phyloP scores from a whole-genome alignment of 441 rosid species.

The Geranium incanum region DNA sequence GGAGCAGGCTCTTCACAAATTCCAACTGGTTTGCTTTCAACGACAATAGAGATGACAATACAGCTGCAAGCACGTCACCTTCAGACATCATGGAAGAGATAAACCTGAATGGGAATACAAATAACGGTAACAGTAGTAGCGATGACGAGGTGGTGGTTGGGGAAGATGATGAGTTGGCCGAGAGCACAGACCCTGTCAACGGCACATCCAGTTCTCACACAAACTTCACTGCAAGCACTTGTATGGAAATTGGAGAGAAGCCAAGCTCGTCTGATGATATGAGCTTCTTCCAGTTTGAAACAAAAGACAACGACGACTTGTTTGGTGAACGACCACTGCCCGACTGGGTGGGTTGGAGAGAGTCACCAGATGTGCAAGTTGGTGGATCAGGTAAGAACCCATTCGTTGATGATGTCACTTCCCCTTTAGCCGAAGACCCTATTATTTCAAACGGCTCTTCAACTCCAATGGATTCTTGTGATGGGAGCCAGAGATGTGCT shows the following conservation, averaged over 20 bases:
- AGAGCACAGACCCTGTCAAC: constrained; percentile 40
- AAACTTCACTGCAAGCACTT: constrained; percentile 25
- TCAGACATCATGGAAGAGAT: constrained; percentile 56
- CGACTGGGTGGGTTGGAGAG: constrained; percentile 89
- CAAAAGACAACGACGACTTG: constrained; percentile 44
- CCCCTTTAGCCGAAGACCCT: constrained; percentile 36
- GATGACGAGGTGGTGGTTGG: constrained; percentile 82
- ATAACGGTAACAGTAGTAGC: constrained; percentile 61
- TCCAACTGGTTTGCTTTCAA: constrained; percentile 97
- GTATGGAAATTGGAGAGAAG: constrained; percentile 23
- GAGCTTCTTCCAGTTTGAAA: constrained; percentile 52
- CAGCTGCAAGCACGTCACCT: constrained; percentile 44
- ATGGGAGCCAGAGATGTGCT: constrained; percentile 28
- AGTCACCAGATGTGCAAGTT: constrained; percentile 45
- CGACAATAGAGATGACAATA: constrained; percentile 41
- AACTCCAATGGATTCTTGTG: constrained; percentile 30
- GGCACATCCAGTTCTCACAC: constrained; percentile 51
- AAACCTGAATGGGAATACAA: constrained; percentile 52
- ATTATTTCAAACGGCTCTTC: constrained; percentile 45
- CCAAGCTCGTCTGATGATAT: constrained; percentile 31
- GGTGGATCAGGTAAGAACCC: constrained; percentile 56
- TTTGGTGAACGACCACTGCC: constrained; percentile 53
- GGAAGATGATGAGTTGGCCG: constrained; percentile 71
- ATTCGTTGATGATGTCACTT: constrained; percentile 39
- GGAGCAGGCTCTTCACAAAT: constrained; percentile 82